Evolutionary conservation across 495 filamentous ascomycete genomes (phyloP).

Genomic region (Penicillium tannophilum): DNA sequence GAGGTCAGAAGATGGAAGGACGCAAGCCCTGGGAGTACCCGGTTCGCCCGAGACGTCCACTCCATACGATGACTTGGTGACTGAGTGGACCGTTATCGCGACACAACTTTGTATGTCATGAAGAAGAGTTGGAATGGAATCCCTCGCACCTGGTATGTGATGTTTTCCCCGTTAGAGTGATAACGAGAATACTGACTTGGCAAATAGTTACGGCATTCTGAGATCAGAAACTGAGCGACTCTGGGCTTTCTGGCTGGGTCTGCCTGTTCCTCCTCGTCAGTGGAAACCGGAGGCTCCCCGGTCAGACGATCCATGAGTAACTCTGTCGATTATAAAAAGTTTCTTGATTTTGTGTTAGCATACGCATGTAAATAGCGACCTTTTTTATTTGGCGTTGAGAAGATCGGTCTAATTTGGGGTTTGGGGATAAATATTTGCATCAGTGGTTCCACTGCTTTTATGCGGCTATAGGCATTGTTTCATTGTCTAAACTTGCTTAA

Average conservation of each 20-base stretch:
- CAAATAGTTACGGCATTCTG: slow-evolving; percentile 59
- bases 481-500: background rate
- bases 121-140: slow-evolving; percentile 68
- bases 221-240: slow-evolving; percentile 61
- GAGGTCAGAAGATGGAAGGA: slow-evolving; percentile 24
- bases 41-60: slow-evolving; percentile 35
- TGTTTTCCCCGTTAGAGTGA: background rate
- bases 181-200: background rate
- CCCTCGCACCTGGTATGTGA: slow-evolving; percentile 71
- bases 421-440: slow-evolving; percentile 5
- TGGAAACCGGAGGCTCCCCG: slow-evolving; percentile 62
- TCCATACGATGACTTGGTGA: slow-evolving; percentile 58
- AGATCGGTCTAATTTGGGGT: slow-evolving; percentile 2
- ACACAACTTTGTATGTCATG: slow-evolving; percentile 65
- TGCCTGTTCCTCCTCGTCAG: slow-evolving; percentile 66
- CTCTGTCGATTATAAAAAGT: background rate
- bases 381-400: slow-evolving; percentile 15
- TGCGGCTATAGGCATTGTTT: background rate
- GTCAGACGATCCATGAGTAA: background rate
- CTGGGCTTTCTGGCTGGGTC: slow-evolving; percentile 78
- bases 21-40: slow-evolving; percentile 43
- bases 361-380: slow-evolving; percentile 21
- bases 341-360: slow-evolving; percentile 8
- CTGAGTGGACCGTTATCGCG: slow-evolving; percentile 66
- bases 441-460: slow-evolving; percentile 3